Percentiles rank a stretch among this genome's conserved stretches.
These are phyloP conservation scores for Forsythia suspensa DNA, from an alignment of 257 asterid genomes.

Conservation along the genomic window DNA sequence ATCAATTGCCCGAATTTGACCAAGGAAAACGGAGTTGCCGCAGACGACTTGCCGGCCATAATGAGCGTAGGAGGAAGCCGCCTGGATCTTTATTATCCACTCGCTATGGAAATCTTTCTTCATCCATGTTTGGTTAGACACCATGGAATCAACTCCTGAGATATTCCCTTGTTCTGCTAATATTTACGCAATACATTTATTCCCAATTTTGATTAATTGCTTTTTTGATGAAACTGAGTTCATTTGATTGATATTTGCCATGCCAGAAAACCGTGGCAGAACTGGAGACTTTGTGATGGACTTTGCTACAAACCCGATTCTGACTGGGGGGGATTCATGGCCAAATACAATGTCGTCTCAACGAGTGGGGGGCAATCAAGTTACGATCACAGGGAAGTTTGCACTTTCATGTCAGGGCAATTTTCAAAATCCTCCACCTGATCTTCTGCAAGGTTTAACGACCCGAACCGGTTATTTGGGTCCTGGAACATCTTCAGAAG, in stretches of 20 bases:
- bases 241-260: conserved; percentile 18
- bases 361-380: conserved; percentile 40
- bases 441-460: conserved; percentile 45
- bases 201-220: background rate
- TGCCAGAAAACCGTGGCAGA: conserved; percentile 59
- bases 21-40: conserved; percentile 93
- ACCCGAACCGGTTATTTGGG: conserved; percentile 33
- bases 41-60: conserved; percentile 94
- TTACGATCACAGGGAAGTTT: conserved; percentile 36
- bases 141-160: background rate
- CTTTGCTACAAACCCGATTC: conserved; percentile 50
- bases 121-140: conserved; percentile 61
- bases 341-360: conserved; percentile 38
- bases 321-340: conserved; percentile 47
- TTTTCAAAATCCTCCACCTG: conserved; percentile 45
- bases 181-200: background rate
- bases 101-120: conserved; percentile 54
- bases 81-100: conserved; percentile 58
- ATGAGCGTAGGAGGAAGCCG: conserved; percentile 89
- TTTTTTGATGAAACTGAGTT: background rate
- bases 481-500: conserved; percentile 48
- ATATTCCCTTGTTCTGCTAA: background rate
- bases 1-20: conserved; percentile 83
- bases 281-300: conserved; percentile 71
- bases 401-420: conserved; percentile 59